phyloP scores from a whole-genome alignment of 148 eudicot species.

The Silene conica region DNA sequence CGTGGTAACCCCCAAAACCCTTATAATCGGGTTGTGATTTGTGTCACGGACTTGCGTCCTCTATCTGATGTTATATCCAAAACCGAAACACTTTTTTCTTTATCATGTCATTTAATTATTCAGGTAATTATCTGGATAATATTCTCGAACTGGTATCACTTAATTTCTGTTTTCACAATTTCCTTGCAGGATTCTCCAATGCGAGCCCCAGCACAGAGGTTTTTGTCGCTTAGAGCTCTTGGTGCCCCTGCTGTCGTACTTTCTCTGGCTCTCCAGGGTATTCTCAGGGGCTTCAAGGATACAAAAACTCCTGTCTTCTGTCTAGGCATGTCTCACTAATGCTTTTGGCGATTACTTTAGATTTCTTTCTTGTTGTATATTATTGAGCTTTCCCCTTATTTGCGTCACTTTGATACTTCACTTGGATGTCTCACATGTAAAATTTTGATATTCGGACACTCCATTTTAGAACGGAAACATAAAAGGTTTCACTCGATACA shows the following conservation, averaged over 20 bases:
- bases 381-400: background rate
- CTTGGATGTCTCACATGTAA: background rate
- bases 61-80: too few species aligned
- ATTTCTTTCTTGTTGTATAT: background rate
- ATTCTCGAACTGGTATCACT: background rate
- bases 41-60: background rate
- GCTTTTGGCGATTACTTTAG: background rate
- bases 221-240: slow-evolving; percentile 74
- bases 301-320: slow-evolving; percentile 92
- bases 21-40: background rate
- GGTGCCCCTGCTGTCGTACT: slow-evolving; percentile 98
- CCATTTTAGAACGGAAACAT: background rate
- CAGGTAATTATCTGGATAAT: background rate
- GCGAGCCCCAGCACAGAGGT: slow-evolving; percentile 67
- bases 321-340: slow-evolving; percentile 52
- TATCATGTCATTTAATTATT: background rate
- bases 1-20: background rate
- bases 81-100: background rate
- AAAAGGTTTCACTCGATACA: background rate
- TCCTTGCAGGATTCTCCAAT: slow-evolving; percentile 65
- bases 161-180: background rate
- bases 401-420: background rate
- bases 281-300: slow-evolving; percentile 96
- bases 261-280: slow-evolving; percentile 91
- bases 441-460: background rate